Conservation (phyloP, 306 rosid genomes). For the Lagenaria siceraria region DNA sequence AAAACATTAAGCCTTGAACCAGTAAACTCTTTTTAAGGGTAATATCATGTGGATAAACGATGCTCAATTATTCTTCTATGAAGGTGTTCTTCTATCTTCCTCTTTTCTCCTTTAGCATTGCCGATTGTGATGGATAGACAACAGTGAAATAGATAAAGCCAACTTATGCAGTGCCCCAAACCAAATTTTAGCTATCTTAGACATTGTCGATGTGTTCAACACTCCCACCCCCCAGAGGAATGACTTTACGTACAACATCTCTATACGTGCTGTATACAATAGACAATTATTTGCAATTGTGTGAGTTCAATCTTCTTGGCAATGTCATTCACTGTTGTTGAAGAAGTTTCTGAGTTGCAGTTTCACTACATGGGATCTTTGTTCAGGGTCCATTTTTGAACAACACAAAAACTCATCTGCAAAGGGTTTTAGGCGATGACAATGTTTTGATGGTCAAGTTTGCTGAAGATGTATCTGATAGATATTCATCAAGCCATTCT, state of each 20-base stretch:
- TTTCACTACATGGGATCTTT: neutral
- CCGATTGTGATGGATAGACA: neutral
- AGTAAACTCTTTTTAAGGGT: too few relatives aligned
- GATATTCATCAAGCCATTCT: neutral
- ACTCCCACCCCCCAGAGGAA: too few relatives aligned
- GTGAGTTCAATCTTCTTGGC: neutral
- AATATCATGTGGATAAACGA: too few relatives aligned
- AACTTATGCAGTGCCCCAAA: neutral
- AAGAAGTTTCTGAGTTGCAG: neutral
- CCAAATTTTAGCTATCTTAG: neutral
- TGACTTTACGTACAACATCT: neutral
- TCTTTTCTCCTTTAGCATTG: neutral
- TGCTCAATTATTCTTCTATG: neutral
- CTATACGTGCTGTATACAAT: neutral
- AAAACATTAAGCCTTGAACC: neutral
- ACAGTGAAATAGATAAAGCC: neutral
- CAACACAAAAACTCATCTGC: constrained; percentile 41
- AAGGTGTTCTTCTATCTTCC: neutral
- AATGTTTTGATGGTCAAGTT: constrained; percentile 55
- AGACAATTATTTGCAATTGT: neutral
- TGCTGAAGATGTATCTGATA: constrained; percentile 13
- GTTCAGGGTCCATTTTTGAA: constrained; percentile 57
- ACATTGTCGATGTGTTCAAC: neutral
- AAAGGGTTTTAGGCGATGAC: constrained; percentile 59
- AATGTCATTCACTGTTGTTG: neutral